Conservation (phyloP, 352 stramenopile genomes). For the Globisporangium radiosum region DNA sequence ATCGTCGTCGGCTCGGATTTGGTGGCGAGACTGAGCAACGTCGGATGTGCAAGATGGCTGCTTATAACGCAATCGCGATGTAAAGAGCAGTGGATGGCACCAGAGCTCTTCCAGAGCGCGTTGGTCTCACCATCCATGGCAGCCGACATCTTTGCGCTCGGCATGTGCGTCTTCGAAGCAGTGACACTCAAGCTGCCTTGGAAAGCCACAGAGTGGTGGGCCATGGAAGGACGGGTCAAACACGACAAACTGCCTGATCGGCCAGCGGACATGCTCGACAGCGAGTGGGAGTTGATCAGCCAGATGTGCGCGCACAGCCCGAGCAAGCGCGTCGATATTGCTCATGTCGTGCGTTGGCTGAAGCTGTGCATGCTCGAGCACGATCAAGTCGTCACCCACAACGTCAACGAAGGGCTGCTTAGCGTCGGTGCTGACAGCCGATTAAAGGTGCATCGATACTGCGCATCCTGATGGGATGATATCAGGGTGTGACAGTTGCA, state of each 20-base stretch:
- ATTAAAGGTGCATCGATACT: too few species aligned
- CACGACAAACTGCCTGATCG: too few species aligned
- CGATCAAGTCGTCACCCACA: background rate
- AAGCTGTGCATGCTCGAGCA: background rate
- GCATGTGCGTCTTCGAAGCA: conserved; percentile 14
- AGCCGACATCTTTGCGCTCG: conserved; percentile 22
- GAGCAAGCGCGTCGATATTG: background rate
- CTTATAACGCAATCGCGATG: rapidly evolving
- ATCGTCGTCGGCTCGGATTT: conserved; percentile 11
- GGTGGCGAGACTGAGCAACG: conserved; percentile 9
- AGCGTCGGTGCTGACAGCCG: too few species aligned
- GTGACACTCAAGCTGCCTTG: background rate
- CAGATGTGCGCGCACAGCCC: background rate
- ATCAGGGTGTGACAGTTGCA: too few species aligned
- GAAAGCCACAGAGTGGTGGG: too few species aligned
- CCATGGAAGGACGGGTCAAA: too few species aligned
- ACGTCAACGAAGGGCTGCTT: too few species aligned
- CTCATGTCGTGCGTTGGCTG: background rate
- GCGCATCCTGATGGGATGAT: too few species aligned
- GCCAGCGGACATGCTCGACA: background rate
- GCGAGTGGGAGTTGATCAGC: background rate
- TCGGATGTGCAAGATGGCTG: background rate
- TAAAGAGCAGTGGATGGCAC: conserved; percentile 6
- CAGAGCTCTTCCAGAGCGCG: background rate
- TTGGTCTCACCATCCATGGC: conserved; percentile 1